A percentile compares a stretch with the other conserved stretches of the same genome.
Evolutionary conservation across 2,329 filamentous ascomycete species (phyloP).

Genomic region (Cladophialophora psammophila): DNA sequence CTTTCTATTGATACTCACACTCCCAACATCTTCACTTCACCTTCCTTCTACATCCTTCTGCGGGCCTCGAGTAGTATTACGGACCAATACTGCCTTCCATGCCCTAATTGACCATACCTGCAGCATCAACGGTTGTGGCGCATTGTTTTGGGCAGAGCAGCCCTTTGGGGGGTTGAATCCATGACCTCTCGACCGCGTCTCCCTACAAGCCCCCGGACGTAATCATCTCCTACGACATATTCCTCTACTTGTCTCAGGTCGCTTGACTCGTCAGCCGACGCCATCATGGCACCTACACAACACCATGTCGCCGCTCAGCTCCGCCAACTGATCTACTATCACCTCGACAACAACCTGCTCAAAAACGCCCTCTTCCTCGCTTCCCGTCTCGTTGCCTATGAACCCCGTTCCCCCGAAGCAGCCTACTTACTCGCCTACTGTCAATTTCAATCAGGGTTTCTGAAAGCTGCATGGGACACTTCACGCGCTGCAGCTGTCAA

Average conservation of each 20-base stretch:
- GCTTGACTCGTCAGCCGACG: slow-evolving; percentile 11
- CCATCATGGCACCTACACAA: slow-evolving; percentile 62
- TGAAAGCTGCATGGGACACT: slow-evolving; percentile 84
- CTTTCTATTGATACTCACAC: slow-evolving; percentile 22
- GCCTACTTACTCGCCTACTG: slow-evolving; percentile 84
- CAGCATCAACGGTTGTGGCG: slow-evolving; percentile 12
- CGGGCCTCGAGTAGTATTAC: slow-evolving; percentile 4
- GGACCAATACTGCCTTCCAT: slow-evolving; percentile 14
- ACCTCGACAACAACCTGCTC: slow-evolving; percentile 86
- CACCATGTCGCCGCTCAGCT: slow-evolving; percentile 66
- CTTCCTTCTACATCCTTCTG: slow-evolving; percentile 5
- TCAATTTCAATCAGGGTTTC: slow-evolving; percentile 81
- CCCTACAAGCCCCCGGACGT: slow-evolving; percentile 2
- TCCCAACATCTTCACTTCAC: slow-evolving; percentile 9
- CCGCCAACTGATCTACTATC: slow-evolving; percentile 71
- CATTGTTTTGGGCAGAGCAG: slow-evolving; percentile 30
- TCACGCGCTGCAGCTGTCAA: slow-evolving; percentile 74
- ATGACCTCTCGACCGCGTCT: slow-evolving; percentile 27
- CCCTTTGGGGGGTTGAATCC: slow-evolving; percentile 10
- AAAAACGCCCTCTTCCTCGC: slow-evolving; percentile 95
- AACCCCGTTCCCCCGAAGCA: slow-evolving; percentile 80
- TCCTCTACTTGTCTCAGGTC: neutral
- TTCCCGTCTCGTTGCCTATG: slow-evolving; percentile 82
- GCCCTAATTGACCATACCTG: slow-evolving; percentile 23
- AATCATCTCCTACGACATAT: neutral